phyloP scores from a whole-genome alignment of 495 filamentous ascomycete species.

The Daldinia decipiens region DNA sequence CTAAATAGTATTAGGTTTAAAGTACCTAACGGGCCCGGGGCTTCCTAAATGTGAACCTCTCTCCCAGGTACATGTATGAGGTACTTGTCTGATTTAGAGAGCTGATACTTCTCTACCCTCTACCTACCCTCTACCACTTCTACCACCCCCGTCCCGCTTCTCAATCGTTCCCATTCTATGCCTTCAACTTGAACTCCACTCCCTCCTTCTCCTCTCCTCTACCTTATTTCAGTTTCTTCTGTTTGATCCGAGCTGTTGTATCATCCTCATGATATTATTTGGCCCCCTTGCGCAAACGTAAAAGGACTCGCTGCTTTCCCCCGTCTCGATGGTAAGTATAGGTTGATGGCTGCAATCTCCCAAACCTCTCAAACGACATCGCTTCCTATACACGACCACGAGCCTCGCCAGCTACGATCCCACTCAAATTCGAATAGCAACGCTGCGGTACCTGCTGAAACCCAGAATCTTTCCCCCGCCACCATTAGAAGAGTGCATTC shows the following conservation, averaged over 20 bases:
- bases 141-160: constrained; percentile 44
- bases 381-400: constrained; percentile 41
- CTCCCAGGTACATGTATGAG: too few species aligned
- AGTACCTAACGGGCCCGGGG: constrained; percentile 22
- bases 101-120: too few species aligned
- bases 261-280: constrained; percentile 41
- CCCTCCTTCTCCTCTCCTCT: constrained; percentile 16
- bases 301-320: constrained; percentile 21
- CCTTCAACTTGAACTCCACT: constrained; percentile 41
- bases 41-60: not conserved
- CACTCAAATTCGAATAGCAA: constrained; percentile 23
- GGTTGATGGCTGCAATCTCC: constrained; percentile 46
- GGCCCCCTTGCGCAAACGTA: constrained; percentile 27
- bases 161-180: constrained; percentile 42
- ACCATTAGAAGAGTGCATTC: constrained; percentile 28
- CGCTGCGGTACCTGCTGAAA: constrained; percentile 17
- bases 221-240: constrained; percentile 26
- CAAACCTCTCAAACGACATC: constrained; percentile 39
- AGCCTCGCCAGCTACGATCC: constrained; percentile 32
- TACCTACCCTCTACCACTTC: constrained; percentile 3
- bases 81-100: too few species aligned
- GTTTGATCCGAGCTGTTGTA: constrained; percentile 36
- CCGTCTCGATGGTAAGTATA: constrained; percentile 35
- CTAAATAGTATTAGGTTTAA: not conserved
- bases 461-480: constrained; percentile 18